Evolutionary conservation across 306 rosid species (phyloP).

Genomic region (Ammopiptanthus mongolicus): DNA sequence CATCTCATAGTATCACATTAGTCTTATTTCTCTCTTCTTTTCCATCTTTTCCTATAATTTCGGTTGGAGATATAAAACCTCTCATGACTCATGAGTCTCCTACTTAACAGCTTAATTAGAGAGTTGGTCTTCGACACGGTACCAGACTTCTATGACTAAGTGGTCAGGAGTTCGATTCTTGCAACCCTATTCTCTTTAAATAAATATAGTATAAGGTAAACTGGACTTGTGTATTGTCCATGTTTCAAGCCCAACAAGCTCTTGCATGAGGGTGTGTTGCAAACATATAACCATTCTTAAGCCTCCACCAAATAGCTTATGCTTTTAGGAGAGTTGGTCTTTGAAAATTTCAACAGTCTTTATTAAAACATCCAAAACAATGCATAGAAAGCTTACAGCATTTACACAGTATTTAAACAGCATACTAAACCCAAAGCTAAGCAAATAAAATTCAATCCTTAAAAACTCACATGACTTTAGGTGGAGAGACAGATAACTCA

Average conservation of each 20-base stretch:
- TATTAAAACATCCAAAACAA: slow-evolving; percentile 11
- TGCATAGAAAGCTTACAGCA: slow-evolving; percentile 11
- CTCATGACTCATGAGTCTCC: not conserved
- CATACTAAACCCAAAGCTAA: not conserved
- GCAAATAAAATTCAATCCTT: slow-evolving; percentile 9
- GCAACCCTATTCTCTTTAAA: not conserved
- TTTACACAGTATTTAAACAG: not conserved
- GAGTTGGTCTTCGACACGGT: not conserved
- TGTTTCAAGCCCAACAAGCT: not conserved
- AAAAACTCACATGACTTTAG: slow-evolving; percentile 91
- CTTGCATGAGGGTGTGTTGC: not conserved
- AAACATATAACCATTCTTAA: not conserved
- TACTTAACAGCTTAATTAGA: not conserved
- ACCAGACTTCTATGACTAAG: not conserved
- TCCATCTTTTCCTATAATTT: not conserved
- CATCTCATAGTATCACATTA: not conserved
- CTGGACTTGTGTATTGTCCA: not conserved
- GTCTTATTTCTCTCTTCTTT: not conserved
- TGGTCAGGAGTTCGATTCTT: not conserved
- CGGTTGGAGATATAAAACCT: not conserved
- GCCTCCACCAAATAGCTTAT: not conserved
- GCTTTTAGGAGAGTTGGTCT: not conserved
- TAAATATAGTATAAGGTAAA: not conserved
- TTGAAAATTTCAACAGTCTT: not conserved
- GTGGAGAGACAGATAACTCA: slow-evolving; percentile 93